phyloP scores from a whole-genome alignment of 208 protist genomes.

The Trypanosoma congolense region DNA sequence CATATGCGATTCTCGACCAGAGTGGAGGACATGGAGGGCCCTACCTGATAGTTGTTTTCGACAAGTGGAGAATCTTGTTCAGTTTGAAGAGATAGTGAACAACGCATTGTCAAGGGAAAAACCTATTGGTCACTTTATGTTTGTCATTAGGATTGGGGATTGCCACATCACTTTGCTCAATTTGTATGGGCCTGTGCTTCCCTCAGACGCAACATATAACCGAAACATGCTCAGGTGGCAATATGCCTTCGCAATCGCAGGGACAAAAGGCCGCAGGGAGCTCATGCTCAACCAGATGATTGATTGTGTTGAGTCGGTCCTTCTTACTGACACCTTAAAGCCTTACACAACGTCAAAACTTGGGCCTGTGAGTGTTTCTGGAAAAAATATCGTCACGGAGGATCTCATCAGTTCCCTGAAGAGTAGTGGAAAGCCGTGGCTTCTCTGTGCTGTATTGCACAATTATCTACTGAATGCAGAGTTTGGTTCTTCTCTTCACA shows the following conservation, averaged over 20 bases:
- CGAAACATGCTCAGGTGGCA: constrained; percentile 84
- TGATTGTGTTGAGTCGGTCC: constrained; percentile 66
- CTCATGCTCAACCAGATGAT: constrained; percentile 79
- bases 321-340: constrained; percentile 62
- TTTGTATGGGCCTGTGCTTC: constrained; percentile 63
- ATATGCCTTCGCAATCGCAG: constrained; percentile 73
- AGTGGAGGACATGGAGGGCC: constrained; percentile 70
- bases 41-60: constrained; percentile 65
- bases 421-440: constrained; percentile 70
- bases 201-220: constrained; percentile 68
- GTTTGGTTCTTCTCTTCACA: constrained; percentile 70
- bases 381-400: constrained; percentile 41
- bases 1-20: constrained; percentile 36
- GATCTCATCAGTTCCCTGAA: constrained; percentile 62
- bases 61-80: constrained; percentile 50
- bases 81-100: constrained; percentile 79
- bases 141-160: constrained; percentile 83
- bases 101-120: constrained; percentile 36
- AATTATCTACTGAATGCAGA: constrained; percentile 74
- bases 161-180: constrained; percentile 76
- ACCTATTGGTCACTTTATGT: constrained; percentile 76
- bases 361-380: constrained; percentile 45
- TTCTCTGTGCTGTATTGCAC: constrained; percentile 66
- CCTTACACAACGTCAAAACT: constrained; percentile 65
- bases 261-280: constrained; percentile 55